A percentile compares a stretch with the other conserved stretches of the same genome.
phyloP scores from a whole-genome alignment of 2,329 filamentous ascomycete species.

The Fusarium subglutinans region DNA sequence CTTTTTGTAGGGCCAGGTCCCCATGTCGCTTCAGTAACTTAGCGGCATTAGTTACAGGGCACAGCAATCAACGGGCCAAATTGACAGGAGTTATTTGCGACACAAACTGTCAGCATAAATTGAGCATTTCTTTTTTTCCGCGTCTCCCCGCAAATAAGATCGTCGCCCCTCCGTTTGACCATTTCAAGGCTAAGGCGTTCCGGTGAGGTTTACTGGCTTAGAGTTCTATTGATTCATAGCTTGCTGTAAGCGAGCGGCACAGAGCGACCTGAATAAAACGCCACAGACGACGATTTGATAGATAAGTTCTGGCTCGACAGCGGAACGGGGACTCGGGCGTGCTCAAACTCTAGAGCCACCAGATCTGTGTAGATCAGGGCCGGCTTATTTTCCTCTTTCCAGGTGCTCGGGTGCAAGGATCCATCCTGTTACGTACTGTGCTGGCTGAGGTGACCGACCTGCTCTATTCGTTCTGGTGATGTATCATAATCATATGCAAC shows the following conservation, averaged over 20 bases:
- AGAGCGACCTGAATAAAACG: background rate
- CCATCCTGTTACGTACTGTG: background rate
- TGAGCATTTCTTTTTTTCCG: background rate
- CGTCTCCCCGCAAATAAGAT: background rate
- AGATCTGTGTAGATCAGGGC: background rate
- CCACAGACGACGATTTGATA: background rate
- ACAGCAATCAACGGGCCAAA: background rate
- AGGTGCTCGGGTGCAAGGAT: background rate
- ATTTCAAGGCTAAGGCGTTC: background rate
- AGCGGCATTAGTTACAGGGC: background rate
- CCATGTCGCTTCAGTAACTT: background rate
- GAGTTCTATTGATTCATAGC: background rate
- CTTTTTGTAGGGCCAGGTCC: background rate
- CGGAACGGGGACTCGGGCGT: background rate
- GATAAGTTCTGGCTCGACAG: background rate
- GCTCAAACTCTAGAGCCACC: background rate
- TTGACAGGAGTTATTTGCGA: background rate
- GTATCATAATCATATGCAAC: constrained; percentile 11
- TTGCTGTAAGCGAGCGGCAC: background rate
- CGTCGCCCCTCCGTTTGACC: background rate
- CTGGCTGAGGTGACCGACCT: background rate
- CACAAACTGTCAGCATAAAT: background rate
- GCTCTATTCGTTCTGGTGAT: background rate
- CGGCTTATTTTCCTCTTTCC: background rate
- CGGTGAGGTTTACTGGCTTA: background rate